Percentiles rank a stretch among this genome's conserved stretches.
phyloP scores from a whole-genome alignment of 345 rosid genomes.

The Rhizophora mangle region DNA sequence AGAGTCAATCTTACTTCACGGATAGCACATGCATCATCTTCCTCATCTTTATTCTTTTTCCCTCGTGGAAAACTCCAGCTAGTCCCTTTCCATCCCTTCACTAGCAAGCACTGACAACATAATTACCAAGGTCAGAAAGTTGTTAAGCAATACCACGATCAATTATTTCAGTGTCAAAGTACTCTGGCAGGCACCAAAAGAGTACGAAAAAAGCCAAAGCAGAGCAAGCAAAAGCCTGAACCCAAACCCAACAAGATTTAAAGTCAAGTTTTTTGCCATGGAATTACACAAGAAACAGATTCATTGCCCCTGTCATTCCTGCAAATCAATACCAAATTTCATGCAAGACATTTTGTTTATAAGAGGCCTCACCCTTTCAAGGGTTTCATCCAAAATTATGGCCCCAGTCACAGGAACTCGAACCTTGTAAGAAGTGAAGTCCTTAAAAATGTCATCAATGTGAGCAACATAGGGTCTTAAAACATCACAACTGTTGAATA shows the following conservation, averaged over 20 bases:
- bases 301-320: neutral
- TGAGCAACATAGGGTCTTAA: conserved; percentile 89
- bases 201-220: neutral
- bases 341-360: neutral
- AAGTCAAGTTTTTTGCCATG: no score
- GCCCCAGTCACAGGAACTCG: conserved; percentile 99
- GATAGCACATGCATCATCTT: conserved; percentile 93
- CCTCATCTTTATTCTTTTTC: conserved; percentile 98
- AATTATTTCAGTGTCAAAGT: conserved; percentile 2
- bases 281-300: no score
- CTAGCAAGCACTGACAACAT: conserved; percentile 67
- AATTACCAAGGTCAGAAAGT: conserved; percentile 11
- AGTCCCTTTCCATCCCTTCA: conserved; percentile 98
- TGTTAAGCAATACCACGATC: neutral
- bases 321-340: neutral
- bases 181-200: neutral
- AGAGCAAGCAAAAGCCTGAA: neutral
- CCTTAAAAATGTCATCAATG: conserved; percentile 88
- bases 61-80: conserved; percentile 99
- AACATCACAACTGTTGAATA: conserved; percentile 90
- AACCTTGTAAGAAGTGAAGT: conserved; percentile 95
- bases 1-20: conserved; percentile 61
- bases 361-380: conserved; percentile 70
- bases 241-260: no score
- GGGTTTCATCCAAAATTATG: conserved; percentile 88